Evolutionary conservation across 2,329 filamentous ascomycete genomes (phyloP), one percentile per base, ranked within the genome.

Genomic region (Aspergillus quadrilineatus): DNA sequence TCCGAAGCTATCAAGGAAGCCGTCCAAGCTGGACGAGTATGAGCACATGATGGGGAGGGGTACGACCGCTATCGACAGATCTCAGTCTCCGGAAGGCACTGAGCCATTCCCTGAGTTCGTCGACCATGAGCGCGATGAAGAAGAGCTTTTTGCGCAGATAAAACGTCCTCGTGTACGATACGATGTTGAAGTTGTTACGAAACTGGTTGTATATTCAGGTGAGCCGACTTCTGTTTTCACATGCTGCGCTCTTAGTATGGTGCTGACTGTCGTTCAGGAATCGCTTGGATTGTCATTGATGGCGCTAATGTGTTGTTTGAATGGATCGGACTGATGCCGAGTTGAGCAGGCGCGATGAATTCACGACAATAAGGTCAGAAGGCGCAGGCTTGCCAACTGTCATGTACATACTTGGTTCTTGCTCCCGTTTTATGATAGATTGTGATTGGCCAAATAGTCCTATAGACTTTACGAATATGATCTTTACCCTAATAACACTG

Each of bases 181-280:
- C 69, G 94, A 99, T 75, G 93, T 97, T n/a, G 94, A 99, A 74
- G 93, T 99, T 39, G 89, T 99, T 37, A 97, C 94, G 4, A 97
- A 97, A 76, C 75, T 99, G 59, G 89, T 99, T 66, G 91, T 99
- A 26, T 99, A 99, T 77, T 84, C 89, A 57, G 94, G 93, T 91
- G 77, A 74, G 86, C 12, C 6, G 17, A 4, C 15, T 30, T 43
- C 8, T 48, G 5, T 8, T n/a, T 22, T 22, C 22, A 48, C 15
- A 32, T 10, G 26, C 15, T 6, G n/a, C 29, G 47, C 57, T 48
- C 28, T 36, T 41, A 30, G 15, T 12, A 6, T 8, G 42, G 41
- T 47, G 55, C 53, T 51, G 46, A 42, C 7, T 45, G 58, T 39
- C 26, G 1, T 34, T 61, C 22, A 91, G 90, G 90, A 45, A 96